phyloP scores from a whole-genome alignment of 2,329 filamentous ascomycete genomes.

The Claviceps pusilla region DNA sequence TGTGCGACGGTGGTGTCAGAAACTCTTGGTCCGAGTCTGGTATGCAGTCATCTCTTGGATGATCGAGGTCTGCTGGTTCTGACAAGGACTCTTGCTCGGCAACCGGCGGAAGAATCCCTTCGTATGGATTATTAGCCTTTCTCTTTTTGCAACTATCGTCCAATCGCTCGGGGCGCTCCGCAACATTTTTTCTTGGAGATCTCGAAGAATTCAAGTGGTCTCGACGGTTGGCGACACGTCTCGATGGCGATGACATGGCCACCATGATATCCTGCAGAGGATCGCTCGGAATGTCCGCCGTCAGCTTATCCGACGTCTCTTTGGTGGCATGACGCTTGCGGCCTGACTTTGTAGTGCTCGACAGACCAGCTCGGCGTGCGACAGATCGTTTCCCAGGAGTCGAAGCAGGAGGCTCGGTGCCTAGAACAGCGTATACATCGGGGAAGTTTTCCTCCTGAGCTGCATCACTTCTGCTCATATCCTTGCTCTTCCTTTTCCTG shows the following conservation, averaged over 20 bases:
- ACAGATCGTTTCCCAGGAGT: slow-evolving; percentile 17
- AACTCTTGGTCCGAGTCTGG: slow-evolving; percentile 45
- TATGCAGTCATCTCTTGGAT: slow-evolving; percentile 22
- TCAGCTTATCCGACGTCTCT: slow-evolving; percentile 2
- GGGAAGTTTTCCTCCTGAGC: slow-evolving; percentile 33
- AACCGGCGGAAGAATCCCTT: slow-evolving; percentile 1
- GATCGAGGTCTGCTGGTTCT: background rate
- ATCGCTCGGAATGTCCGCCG: background rate
- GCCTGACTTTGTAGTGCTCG: slow-evolving; percentile 8
- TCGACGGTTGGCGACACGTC: slow-evolving; percentile 7
- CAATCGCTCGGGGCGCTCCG: slow-evolving; percentile 4
- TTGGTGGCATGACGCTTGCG: slow-evolving; percentile 8
- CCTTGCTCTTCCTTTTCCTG: slow-evolving; percentile 38
- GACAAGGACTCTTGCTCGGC: slow-evolving; percentile 5
- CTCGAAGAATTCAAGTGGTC: background rate
- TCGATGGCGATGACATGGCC: slow-evolving; percentile 15
- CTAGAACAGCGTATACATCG: slow-evolving; percentile 36
- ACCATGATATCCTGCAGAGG: slow-evolving; percentile 8
- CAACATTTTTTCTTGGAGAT: slow-evolving; percentile 6
- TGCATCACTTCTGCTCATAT: slow-evolving; percentile 25
- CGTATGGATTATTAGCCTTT: slow-evolving; percentile 6
- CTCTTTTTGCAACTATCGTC: slow-evolving; percentile 7
- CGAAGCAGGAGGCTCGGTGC: slow-evolving; percentile 22
- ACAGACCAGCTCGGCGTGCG: slow-evolving; percentile 9
- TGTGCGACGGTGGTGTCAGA: slow-evolving; percentile 20